Base-by-base conservation (phyloP, 495 filamentous ascomycete species). In the Cenococcum geophilum region DNA sequence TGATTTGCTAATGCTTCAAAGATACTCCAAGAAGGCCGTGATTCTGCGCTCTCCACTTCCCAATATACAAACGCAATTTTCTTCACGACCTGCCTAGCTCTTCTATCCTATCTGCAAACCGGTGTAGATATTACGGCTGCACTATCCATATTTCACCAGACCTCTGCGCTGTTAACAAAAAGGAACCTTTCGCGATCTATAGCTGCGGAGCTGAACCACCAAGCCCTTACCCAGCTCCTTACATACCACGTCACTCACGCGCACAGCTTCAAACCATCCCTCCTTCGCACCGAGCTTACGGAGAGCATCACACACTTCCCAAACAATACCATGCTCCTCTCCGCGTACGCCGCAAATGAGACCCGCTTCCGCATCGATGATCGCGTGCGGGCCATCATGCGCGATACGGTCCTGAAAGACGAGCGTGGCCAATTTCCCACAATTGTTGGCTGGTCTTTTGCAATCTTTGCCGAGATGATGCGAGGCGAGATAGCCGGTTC, bases 311-410 rank as follows among this genome's bases (percentile, higher is more conserved):
- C 61, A 4, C 65, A 76, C 11, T 95, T 88, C 72, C 91, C 91
- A 0, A 75, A 79, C 32, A 96, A 96, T 76, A 89, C 86, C 1
- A 79, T 91, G 37, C 86, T 96, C 63, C 79, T 92, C 54, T 75
- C 80, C 16, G 76, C 92, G 14, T 86, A 85, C 70, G 77, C 80
- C 10, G 60, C 50, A 0, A 70, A 69, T 22, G 66, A 72, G 57
- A 34, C 52, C 11, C 59, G 66, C 12, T 70, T 69, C 40, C 57
- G 80, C 36, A 80, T 96, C 60, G 80, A 87, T 59, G 87, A 92
- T 64, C 86, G 86, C 36, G 79, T 93, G 43, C 82, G 88, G 21
- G 76, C 77, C 5, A 75, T 86, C 20, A 70, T 89, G 40, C 71
- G 76, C 21, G 72, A 80, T 35, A 69, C 76, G 16, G 72, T 82